Percentiles rank a stretch among this genome's conserved stretches.
phyloP scores from a whole-genome alignment of 139 green algal genomes.

The Tetratostichococcus sp. region DNA sequence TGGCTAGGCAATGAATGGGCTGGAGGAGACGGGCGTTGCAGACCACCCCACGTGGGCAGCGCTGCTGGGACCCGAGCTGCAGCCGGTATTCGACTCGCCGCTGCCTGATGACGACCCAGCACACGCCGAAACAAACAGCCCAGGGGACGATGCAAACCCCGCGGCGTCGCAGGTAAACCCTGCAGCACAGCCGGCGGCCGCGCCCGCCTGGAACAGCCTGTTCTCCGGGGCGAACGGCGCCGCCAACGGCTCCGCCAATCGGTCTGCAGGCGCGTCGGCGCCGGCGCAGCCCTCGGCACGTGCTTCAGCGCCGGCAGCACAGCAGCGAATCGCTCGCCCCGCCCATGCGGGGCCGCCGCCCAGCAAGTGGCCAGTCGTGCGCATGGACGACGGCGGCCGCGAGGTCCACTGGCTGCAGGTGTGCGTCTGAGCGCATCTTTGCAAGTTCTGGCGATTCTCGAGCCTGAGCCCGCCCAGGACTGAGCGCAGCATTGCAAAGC shows the following conservation, averaged over 20 bases:
- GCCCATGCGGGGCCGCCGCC: background rate
- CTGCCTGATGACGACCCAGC: background rate
- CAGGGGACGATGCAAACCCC: background rate
- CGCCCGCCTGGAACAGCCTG: background rate
- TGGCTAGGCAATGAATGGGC: constrained; percentile 46
- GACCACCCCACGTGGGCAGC: constrained; percentile 58
- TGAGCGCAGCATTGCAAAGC: no score
- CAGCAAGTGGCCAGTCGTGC: constrained; percentile 46
- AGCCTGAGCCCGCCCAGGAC: no score
- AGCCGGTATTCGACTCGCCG: background rate
- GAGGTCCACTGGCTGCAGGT: constrained; percentile 57
- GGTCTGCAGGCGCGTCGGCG: no score
- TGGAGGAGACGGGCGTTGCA: constrained; percentile 67
- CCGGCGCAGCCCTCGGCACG: no score
- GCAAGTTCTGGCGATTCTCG: no score
- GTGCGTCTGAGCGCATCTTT: no score
- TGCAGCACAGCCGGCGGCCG: background rate
- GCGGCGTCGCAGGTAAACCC: background rate
- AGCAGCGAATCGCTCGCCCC: no score
- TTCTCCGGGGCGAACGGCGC: background rate
- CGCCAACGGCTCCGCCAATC: background rate
- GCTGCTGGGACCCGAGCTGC: constrained; percentile 46
- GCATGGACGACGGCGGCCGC: constrained; percentile 54
- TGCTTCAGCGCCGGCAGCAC: no score
- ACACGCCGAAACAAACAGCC: background rate